Evolutionary conservation across 371 early-diverging fungal species (phyloP), one percentile per base, ranked within the genome.

Genomic region (Nematocida minor): DNA sequence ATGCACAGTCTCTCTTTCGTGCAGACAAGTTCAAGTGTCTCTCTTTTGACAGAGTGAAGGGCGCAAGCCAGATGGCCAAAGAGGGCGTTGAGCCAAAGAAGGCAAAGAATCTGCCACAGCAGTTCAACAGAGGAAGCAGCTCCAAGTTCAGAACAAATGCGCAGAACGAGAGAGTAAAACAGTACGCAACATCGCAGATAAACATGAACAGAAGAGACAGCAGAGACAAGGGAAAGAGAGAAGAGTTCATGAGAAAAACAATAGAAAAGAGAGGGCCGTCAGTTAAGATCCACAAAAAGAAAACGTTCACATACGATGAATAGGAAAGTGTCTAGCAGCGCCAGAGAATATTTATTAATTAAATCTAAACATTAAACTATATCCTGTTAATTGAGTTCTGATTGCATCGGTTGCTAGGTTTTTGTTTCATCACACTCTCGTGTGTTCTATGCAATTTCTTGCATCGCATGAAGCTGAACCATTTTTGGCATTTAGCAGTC

Each of bases 11-110:
- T 1, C 20, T 64, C 22, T 64, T 74, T 22, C 31, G 64, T n/a
- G 77, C 77, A 16, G 77, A 74, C 34, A 60, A 62, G 32, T 74
- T 74, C 55, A 74, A 38, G 41, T 74, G 77, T 42, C 44, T 74
- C 9, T 31, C 47, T 1, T 74, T 63, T 64, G 77, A 74, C 54
- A 44, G 77, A 55, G 64, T 74, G 6, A 74, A 74, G 29, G 77
- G 77, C n/a, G 77, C 77, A 6, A 54, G 44, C 63, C 7, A 31
- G 14, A 14, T 25, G 18, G 22, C 51, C 7, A n/a, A 29, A 20
- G 16, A 57, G 20, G 1, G 4, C 0, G 44, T 11, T 9, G 63
- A 11, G 6, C 20, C n/a, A 25, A 55, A 44, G 32, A 74, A 42
- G 53, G 1, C 40, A 11, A 11, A 49, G 6, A 40, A 38, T 14